Conservation (phyloP, 2,329 filamentous ascomycete genomes). For the Cryphonectria nitschkei region DNA sequence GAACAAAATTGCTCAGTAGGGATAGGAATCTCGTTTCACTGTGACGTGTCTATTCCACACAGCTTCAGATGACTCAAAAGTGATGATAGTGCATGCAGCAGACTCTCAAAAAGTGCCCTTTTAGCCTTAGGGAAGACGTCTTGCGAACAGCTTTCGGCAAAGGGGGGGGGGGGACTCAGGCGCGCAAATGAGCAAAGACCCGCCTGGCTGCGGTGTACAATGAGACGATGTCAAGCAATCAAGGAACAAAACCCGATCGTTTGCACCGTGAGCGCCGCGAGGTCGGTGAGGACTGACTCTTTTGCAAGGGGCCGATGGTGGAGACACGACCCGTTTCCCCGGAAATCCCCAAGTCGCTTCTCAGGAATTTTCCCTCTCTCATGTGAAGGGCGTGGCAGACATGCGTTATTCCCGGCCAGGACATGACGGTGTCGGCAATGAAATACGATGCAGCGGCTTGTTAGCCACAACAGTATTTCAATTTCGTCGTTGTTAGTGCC, state of each 20-base stretch:
- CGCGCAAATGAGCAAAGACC: background rate
- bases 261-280: background rate
- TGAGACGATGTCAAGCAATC: background rate
- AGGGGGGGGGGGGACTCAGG: background rate
- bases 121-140: background rate
- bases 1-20: background rate
- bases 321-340: constrained; percentile 9
- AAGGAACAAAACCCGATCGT: background rate
- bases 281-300: constrained; percentile 4
- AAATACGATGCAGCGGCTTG: background rate
- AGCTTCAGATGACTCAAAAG: background rate
- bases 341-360: background rate
- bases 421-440: background rate
- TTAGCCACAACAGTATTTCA: background rate
- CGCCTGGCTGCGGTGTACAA: background rate
- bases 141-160: background rate
- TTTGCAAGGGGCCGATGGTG: constrained; percentile 1
- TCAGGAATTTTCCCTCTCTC: background rate
- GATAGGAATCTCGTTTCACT: background rate
- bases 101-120: background rate
- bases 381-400: background rate
- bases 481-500: constrained; percentile 4
- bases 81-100: background rate
- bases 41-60: background rate
- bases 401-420: constrained; percentile 1